phyloP scores from a whole-genome alignment of 2,329 filamentous ascomycete genomes.

The Aspergillus sp. region DNA sequence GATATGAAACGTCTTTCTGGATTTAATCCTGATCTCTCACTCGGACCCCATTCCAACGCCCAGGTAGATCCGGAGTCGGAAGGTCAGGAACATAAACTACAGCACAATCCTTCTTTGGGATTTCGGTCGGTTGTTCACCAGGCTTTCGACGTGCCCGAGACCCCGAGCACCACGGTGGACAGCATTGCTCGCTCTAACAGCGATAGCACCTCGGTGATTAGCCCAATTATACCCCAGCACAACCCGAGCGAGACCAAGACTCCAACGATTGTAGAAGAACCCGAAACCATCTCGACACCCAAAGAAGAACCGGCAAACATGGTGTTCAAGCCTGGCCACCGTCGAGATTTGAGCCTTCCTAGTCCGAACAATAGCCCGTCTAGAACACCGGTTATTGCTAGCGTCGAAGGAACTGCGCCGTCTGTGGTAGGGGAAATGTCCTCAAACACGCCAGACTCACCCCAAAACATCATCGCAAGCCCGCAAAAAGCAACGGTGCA shows the following conservation, averaged over 20 bases:
- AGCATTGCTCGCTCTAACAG: constrained; percentile 62
- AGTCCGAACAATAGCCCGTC: constrained; percentile 63
- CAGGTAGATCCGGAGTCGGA: constrained; percentile 18
- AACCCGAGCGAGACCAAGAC: constrained; percentile 47
- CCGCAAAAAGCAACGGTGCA: constrained; percentile 14
- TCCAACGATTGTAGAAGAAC: constrained; percentile 59
- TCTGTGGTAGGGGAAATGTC: constrained; percentile 50
- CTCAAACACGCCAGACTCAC: constrained; percentile 38
- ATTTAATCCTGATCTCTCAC: constrained; percentile 34
- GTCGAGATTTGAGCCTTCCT: constrained; percentile 61
- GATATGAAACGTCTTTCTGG: constrained; percentile 48
- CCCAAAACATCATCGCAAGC: constrained; percentile 12
- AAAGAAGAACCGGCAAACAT: constrained; percentile 25
- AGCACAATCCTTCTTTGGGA: constrained; percentile 57
- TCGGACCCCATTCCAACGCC: constrained; percentile 15
- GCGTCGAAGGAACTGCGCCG: constrained; percentile 40
- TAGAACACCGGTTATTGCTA: constrained; percentile 57
- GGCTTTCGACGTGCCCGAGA: constrained; percentile 62
- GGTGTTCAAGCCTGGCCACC: constrained; percentile 56
- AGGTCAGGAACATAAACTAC: constrained; percentile 37
- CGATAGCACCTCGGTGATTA: constrained; percentile 63
- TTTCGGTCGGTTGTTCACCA: constrained; percentile 64
- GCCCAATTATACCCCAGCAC: constrained; percentile 61
- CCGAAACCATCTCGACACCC: constrained; percentile 36
- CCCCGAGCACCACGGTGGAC: constrained; percentile 55